Base-by-base conservation (phyloP, 176 grass and related monocot species). In the Miscanthus lutarioriparius region DNA sequence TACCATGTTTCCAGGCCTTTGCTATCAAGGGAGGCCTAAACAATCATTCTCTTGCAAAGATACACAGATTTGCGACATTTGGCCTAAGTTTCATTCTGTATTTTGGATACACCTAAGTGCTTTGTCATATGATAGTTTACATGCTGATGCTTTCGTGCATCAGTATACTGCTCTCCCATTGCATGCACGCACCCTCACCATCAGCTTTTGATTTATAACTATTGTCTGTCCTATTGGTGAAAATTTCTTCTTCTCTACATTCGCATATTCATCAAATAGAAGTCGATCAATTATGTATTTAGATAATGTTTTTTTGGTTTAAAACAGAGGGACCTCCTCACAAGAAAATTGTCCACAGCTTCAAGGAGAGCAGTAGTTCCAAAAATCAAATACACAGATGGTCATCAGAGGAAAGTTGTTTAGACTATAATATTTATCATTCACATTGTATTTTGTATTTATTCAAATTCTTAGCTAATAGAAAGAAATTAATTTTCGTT, bases 371-470 rank as follows among this genome's bases (percentile, higher is more conserved):
- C n/a, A 64, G 53, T 67, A 72, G 11, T 40, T 70, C 63, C 15
- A 71, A 69, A 65, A 64, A 78, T 56, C 22, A 32, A n/a, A 82
- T 84, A 79, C 54, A 32, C 20, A 81, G 37, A 89, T 92, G 90
- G 86, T 82, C 83, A 86, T 30, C 44, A 64, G 69, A 92, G 90
- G 87, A 87, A 90, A 80, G 76, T 87, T 78, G 44, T 87, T 76
- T 64, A 33, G 13, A 53, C 44, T 53, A 32, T 20, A 53, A 32
- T 51, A 49, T 70, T 53, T 30, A 71, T 59, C 35, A 63, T 44
- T 44, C 49, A 7, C 14, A 13, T 17, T 33, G 27, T 53, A 33
- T 62, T 33, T 82, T 39, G 15, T 75, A 32, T 77, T 67, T 41
- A 37, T 83, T 67, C 30, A 39, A 70, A 13, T 15, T 88, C 58